Base-by-base conservation (phyloP, 805 yeast species). In the Pichia insulana region DNA sequence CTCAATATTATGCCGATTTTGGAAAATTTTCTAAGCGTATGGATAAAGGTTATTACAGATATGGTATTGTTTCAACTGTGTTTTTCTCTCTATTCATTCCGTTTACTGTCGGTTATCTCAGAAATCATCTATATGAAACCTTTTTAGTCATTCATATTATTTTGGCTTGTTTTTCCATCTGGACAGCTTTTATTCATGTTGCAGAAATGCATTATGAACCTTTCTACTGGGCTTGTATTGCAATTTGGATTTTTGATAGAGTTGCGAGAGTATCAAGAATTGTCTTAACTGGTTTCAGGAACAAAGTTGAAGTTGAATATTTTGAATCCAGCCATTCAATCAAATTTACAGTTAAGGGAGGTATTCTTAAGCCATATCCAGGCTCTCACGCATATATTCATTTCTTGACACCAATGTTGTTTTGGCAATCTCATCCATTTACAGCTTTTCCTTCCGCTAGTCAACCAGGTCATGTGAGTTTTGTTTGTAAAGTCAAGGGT, bases 381-480 rank as follows among this genome's bases (percentile, higher is more conserved):
- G 84, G 85, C 31, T 63, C 74, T 13, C 78, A 68, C 55, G 79
- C 75, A 2, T 83, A 67, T 52, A 59, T 84, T 30, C 71, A 79
- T 59, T 77, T 82, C 56, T 48, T 79, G 44, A 63, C 73, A 34
- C 67, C 72, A 16, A 55, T 61, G 3, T 59, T 69, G 31, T 76
- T 80, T 57, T 80, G 35, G 45, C 52, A 48, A 46, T 74, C 83
- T 1, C 88, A 82, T 57, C 88, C 90, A 4, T 82, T 84, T 61
- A 79, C 89, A 1, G 58, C 74, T 7, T 62, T 74, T 37, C 69
- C 69, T 39, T 54, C 58, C 5, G 49, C 47, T 19, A 41, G 50
- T 16, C 58, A 63, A 36, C 62, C 63, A 31, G 62, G 65, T 46
- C 58, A 61, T 36, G 54, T 75, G 9, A 59, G 64, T 2, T 60